Evolutionary conservation across 1,284 basidiomycete species (phyloP).

Genomic region (Apiotrichum gamsii): DNA sequence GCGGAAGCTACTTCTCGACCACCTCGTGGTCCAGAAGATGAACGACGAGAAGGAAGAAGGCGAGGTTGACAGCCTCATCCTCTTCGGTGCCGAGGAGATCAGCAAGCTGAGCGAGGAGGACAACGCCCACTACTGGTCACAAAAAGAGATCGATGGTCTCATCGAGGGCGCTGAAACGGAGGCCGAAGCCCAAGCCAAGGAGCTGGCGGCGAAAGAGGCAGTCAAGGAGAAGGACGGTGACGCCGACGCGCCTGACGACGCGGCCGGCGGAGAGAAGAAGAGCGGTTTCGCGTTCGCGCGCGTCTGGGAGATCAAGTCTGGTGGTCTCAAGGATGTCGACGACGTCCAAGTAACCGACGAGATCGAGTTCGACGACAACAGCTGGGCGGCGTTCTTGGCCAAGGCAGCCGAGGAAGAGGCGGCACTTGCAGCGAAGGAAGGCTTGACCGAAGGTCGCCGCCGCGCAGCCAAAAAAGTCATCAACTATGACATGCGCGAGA

Average conservation of each 20-base stretch:
- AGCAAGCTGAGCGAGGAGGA: constrained; percentile 57
- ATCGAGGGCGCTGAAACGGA: constrained; percentile 76
- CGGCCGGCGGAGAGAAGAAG: constrained; percentile 10
- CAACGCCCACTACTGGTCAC: constrained; percentile 54
- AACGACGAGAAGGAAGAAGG: constrained; percentile 66
- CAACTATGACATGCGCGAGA: too few relatives aligned
- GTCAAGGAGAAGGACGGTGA: constrained; percentile 40
- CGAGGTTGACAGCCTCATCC: constrained; percentile 71
- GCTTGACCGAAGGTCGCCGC: too few relatives aligned
- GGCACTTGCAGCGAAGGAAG: neutral
- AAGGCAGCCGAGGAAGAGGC: neutral
- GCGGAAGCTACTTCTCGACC: constrained; percentile 83
- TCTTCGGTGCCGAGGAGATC: constrained; percentile 72
- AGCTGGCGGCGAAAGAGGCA: constrained; percentile 1
- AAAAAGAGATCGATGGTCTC: constrained; percentile 70
- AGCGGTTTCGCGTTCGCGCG: constrained; percentile 75
- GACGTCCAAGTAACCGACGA: constrained; percentile 54
- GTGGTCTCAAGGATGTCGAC: constrained; percentile 59
- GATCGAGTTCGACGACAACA: constrained; percentile 51
- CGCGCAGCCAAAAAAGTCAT: too few relatives aligned
- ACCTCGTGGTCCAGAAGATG: constrained; percentile 86
- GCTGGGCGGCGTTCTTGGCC: constrained; percentile 57
- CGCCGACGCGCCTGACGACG: constrained; percentile 32
- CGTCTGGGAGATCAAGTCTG: constrained; percentile 74
- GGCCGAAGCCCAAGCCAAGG: constrained; percentile 53